Base-by-base conservation (phyloP, 2,329 filamentous ascomycete genomes). In the Knufia fluminis region DNA sequence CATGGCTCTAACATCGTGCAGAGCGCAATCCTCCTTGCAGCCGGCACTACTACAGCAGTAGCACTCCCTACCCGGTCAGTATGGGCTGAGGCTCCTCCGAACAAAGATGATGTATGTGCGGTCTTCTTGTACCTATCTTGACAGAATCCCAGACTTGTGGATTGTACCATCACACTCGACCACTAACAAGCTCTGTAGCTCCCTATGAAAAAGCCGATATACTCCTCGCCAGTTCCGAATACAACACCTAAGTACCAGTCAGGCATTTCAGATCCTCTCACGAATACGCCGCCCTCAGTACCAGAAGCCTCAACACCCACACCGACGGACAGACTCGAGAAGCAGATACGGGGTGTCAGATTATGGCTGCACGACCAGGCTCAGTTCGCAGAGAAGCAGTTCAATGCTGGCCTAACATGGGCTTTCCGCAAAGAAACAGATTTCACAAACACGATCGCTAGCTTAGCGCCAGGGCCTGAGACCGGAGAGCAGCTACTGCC, bases 401-500 rank as follows among this genome's bases (percentile, higher is more conserved):
- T 96, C 70, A 96, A 98, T 75, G 68, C 75, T 60, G 76, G 84
- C 60, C 83, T 96, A 71, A 85, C 88, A 66, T 78, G 78, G 57
- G 85, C 85, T 59, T 86, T 98, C 63, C 71, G 82, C 65, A 81
- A 94, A 57, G 92, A 98, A 75, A 82, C 85, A 66, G 86, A 82
- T 64, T 90, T 97, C 72, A 94, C 91, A 60, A 79, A 78, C 68
- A 97, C 92, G 53, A 70, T 98, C 59, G 87, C 90, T 52, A 89
- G 85, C 19, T 78, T 98, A 33, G 92, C 90, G 17, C 92, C 92
- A 24, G 75, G 89, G 32, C 83, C 83, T 61, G 85, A 91, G 69
- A 86, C 82, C 53, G 86, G 86, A 65, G 92, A 98, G 75, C 82
- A 82, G 64, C 77, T 98, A 50, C 82, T 97, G 70, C 92, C 92